A percentile compares a stretch with the other conserved stretches of the same genome.
These are phyloP conservation scores for Tricholoma flavovirens DNA, from an alignment of 768 basidiomycete genomes.

Conservation along the genomic window DNA sequence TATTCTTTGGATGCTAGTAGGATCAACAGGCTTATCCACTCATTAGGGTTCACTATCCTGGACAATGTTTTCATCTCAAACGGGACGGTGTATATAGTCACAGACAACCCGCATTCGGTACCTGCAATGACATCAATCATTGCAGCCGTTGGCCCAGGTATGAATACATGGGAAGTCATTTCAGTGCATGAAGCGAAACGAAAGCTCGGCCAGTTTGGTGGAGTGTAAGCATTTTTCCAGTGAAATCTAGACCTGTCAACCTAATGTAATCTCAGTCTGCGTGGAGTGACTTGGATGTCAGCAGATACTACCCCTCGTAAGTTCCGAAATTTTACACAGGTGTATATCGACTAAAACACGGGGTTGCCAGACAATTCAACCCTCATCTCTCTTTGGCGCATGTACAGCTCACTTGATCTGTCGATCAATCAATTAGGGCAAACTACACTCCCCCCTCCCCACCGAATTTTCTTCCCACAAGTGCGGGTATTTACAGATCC, in stretches of 20 bases:
- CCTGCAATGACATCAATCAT: slow-evolving; percentile 52
- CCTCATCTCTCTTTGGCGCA: slow-evolving; percentile 71
- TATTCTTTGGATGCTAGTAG: not conserved
- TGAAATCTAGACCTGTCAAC: not conserved
- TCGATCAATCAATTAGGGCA: slow-evolving; percentile 36
- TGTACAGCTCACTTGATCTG: slow-evolving; percentile 58
- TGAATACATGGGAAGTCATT: slow-evolving; percentile 55
- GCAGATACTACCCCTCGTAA: slow-evolving; percentile 46
- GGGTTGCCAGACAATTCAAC: slow-evolving; percentile 55
- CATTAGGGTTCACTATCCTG: slow-evolving; percentile 73
- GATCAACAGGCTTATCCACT: not conserved
- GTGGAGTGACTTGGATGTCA: slow-evolving; percentile 66
- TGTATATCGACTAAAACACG: slow-evolving; percentile 3
- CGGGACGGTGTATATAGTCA: slow-evolving; percentile 69
- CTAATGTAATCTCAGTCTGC: slow-evolving; percentile 36
- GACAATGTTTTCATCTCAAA: slow-evolving; percentile 77
- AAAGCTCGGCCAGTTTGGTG: slow-evolving; percentile 46
- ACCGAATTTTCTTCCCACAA: slow-evolving; percentile 71
- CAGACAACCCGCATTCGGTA: slow-evolving; percentile 56
- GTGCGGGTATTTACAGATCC: slow-evolving; percentile 54
- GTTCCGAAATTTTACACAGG: slow-evolving; percentile 17
- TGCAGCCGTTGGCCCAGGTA: slow-evolving; percentile 31
- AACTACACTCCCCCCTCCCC: slow-evolving; percentile 56
- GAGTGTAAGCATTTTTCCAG: slow-evolving; percentile 35
- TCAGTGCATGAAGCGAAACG: slow-evolving; percentile 43